phyloP scores from a whole-genome alignment of 441 rosid genomes.

The Aleurites moluccanus region DNA sequence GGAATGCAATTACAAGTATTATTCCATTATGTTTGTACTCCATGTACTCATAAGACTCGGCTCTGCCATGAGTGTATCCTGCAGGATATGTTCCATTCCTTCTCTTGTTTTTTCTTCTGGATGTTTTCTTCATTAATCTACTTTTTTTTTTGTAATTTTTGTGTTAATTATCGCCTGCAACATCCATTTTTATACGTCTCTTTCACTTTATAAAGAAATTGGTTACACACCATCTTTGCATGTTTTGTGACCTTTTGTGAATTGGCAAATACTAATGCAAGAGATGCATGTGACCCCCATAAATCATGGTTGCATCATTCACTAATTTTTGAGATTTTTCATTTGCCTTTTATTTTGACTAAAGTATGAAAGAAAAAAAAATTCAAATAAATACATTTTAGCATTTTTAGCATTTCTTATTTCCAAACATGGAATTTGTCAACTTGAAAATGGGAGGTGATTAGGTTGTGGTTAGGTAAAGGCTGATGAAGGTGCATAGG shows the following conservation, averaged over 20 bases:
- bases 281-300: slow-evolving; percentile 10
- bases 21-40: not conserved
- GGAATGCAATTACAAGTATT: not conserved
- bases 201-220: not conserved
- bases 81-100: slow-evolving; percentile 15
- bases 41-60: not conserved
- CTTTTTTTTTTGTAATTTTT: too few species aligned
- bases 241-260: not conserved
- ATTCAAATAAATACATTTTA: not conserved
- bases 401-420: not conserved
- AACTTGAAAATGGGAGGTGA: not conserved
- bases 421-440: not conserved
- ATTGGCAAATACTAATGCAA: not conserved
- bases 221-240: not conserved
- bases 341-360: too few species aligned
- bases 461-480: not conserved
- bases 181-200: not conserved
- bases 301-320: not conserved
- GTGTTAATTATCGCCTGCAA: not conserved
- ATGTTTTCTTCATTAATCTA: not conserved
- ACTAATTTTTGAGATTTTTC: too few species aligned
- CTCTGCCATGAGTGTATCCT: slow-evolving; percentile 7
- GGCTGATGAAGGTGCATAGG: not conserved
- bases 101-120: slow-evolving; percentile 6
- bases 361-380: too few species aligned